A percentile compares a stretch with the other conserved stretches of the same genome.
phyloP scores from a whole-genome alignment of 257 asterid species.

The Solanum chmielewskii region DNA sequence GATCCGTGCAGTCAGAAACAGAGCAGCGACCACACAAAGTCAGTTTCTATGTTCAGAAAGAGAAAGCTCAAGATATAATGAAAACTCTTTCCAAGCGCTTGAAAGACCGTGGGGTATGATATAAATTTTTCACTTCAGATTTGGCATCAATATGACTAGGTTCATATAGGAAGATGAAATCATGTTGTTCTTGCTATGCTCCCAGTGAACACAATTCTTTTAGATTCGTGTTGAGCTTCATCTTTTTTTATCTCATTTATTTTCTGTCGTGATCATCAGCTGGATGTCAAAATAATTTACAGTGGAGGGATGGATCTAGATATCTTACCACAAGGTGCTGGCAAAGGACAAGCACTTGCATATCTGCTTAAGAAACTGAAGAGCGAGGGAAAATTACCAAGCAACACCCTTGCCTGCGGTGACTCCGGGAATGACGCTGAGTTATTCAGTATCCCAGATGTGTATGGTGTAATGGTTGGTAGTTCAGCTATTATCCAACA shows the following conservation, averaged over 20 bases:
- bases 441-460: slow-evolving; percentile 76
- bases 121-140: slow-evolving; percentile 1
- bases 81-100: slow-evolving; percentile 45
- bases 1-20: slow-evolving; percentile 67
- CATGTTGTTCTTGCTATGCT: background rate
- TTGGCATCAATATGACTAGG: background rate
- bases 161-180: background rate
- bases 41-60: slow-evolving; percentile 77
- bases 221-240: background rate
- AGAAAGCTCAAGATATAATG: slow-evolving; percentile 56
- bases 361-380: slow-evolving; percentile 73
- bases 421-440: slow-evolving; percentile 99
- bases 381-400: slow-evolving; percentile 53
- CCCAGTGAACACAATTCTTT: background rate
- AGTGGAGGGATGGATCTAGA: slow-evolving; percentile 98
- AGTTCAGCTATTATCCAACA: slow-evolving; percentile 2
- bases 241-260: background rate
- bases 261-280: slow-evolving; percentile 33
- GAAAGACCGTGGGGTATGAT: slow-evolving; percentile 72
- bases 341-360: slow-evolving; percentile 99
- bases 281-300: slow-evolving; percentile 91
- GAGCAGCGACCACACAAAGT: slow-evolving; percentile 97
- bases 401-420: slow-evolving; percentile 88
- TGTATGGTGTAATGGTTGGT: slow-evolving; percentile 93
- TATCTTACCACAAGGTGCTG: slow-evolving; percentile 95